Evolutionary conservation across 2,329 filamentous ascomycete species (phyloP).

Genomic region (Magnaporthiopsis incrustans): DNA sequence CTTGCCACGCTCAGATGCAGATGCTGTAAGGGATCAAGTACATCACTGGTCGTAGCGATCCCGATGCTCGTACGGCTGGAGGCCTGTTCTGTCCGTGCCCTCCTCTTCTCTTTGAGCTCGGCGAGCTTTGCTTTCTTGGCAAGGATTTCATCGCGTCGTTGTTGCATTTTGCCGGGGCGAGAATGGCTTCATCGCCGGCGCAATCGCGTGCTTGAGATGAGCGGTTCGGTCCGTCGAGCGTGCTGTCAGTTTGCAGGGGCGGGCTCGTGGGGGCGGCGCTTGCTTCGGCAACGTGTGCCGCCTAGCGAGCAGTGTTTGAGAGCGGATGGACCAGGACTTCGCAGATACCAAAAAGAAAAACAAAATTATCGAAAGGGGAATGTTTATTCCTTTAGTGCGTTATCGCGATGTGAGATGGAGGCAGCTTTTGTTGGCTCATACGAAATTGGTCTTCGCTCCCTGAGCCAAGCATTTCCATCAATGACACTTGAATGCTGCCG

Average conservation of each 20-base stretch:
- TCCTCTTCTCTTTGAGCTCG: conserved; percentile 65
- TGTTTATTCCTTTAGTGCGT: background rate
- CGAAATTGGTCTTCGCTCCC: background rate
- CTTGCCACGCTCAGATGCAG: background rate
- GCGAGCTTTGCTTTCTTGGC: conserved; percentile 96
- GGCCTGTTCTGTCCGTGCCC: conserved; percentile 3
- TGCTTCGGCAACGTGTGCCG: background rate
- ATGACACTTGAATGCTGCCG: background rate
- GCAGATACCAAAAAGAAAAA: background rate
- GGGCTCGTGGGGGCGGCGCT: background rate
- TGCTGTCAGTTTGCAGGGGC: background rate
- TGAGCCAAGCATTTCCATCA: background rate
- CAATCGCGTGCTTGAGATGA: background rate
- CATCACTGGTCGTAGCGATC: background rate
- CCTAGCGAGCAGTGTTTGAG: background rate
- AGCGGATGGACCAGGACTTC: background rate
- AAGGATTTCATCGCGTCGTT: conserved; percentile 90
- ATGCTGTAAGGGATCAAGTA: background rate
- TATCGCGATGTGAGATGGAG: background rate
- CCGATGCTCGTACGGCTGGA: background rate
- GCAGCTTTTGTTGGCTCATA: background rate
- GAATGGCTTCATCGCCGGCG: conserved; percentile 4
- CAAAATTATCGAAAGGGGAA: background rate
- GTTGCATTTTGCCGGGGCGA: conserved; percentile 47
- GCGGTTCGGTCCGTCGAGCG: background rate